These are phyloP conservation scores for Pichia pseudocactophila DNA, from an alignment of 805 yeast species.

Conservation along the genomic window DNA sequence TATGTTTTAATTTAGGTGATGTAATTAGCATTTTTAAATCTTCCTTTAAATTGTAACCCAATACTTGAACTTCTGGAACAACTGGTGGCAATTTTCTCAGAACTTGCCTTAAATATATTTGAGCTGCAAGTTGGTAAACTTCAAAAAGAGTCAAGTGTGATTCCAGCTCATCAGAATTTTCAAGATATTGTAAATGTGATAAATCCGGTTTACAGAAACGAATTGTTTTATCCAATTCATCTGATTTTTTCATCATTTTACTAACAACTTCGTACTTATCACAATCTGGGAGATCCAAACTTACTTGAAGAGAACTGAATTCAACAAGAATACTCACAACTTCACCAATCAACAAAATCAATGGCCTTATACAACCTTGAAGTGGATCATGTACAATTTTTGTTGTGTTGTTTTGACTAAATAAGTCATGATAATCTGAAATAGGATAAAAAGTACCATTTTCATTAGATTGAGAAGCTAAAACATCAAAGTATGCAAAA, in stretches of 20 bases:
- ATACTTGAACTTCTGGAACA: constrained; percentile 21
- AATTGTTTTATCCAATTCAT: constrained; percentile 13
- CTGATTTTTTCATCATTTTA: constrained; percentile 14
- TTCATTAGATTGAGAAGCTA: constrained; percentile 30
- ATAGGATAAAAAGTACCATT: constrained; percentile 32
- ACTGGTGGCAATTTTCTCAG: constrained; percentile 21
- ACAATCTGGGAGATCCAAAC: constrained; percentile 16
- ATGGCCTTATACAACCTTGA: constrained; percentile 35
- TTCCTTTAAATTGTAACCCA: constrained; percentile 14
- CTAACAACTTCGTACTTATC: constrained; percentile 16
- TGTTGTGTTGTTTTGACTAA: constrained; percentile 11
- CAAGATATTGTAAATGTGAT: constrained; percentile 12
- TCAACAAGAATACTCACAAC: constrained; percentile 26
- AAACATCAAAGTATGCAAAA: constrained; percentile 34
- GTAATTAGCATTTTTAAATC: constrained; percentile 13
- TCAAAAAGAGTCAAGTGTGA: constrained; percentile 30
- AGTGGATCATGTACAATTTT: constrained; percentile 28
- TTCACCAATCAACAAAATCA: constrained; percentile 30
- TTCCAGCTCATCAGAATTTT: constrained; percentile 19
- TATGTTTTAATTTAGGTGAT: constrained; percentile 14
- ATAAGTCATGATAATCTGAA: constrained; percentile 26
- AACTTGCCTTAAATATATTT: constrained; percentile 20
- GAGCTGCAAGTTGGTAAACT: constrained; percentile 24
- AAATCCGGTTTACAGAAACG: constrained; percentile 16
- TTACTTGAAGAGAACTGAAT: constrained; percentile 14